Base-by-base conservation (phyloP, 2,329 filamentous ascomycete genomes). In the Beauveria pseudobassiana region DNA sequence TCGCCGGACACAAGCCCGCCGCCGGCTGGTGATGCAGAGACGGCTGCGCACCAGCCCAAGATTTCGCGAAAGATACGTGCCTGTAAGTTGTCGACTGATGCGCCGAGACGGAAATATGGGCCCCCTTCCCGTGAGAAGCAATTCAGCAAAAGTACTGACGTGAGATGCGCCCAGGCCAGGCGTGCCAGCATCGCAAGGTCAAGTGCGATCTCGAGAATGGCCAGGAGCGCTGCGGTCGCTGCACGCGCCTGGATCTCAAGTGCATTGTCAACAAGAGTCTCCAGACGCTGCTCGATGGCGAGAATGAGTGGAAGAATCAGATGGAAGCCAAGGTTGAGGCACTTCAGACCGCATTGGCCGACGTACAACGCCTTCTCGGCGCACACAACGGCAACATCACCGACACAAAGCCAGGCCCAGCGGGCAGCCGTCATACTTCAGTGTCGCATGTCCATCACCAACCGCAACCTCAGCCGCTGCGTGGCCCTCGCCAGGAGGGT, bases 231-330 rank as follows among this genome's bases (percentile, higher is more conserved):
- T 83, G 81, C 68, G 75, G 74, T 9, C 76, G 82, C 65, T 83
- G 81, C 65, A 68, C 74, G 38, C 77, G 78, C 46, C 77, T 79
- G 26, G 77, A 78, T 10, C 73, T 82, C 46, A 77, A 78, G 63
- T 83, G 81, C 65, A 73, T 81, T 9, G 77, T 82, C 40, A 83
- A 83, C 66, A 80, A 82, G 68, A 82, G 80, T 67, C 76, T 82
- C 22, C 81, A 83, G 67, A 81, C 80, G 61, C 77, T 83, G 49
- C 74, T 83, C 22, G 79, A 83, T 52, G 79, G 81, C 57, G 81
- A 82, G 70, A 76, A 78, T 64, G 73, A 77, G 76, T 82, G 72
- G 73, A 71, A 70, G 63, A 65, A 59, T 38, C 64, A 64, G 48
- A 71, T 72, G 62, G 70, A 72, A 52, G 60, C 60, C 22, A 67